Evolutionary conservation across 2,329 filamentous ascomycete genomes (phyloP).

Genomic region (Penicillium sp.): DNA sequence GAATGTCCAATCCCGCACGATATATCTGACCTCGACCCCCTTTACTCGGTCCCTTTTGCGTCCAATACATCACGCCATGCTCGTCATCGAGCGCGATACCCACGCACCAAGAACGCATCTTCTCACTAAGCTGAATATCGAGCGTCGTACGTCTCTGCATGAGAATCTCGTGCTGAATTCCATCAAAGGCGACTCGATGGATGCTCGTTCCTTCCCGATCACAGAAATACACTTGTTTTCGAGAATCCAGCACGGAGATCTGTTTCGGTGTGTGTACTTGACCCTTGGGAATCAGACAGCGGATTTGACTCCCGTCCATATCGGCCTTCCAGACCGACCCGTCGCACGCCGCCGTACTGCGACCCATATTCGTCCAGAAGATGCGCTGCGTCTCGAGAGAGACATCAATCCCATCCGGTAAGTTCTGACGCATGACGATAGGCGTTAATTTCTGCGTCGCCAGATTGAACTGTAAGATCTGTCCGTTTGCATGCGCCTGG

Average conservation of each 20-base stretch:
- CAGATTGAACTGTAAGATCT: conserved; percentile 13
- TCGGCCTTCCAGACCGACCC: conserved; percentile 43
- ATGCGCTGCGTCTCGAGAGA: conserved; percentile 30
- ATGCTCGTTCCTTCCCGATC: conserved; percentile 43
- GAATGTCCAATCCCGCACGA: conserved; percentile 41
- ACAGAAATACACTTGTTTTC: conserved; percentile 36
- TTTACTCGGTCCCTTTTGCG: conserved; percentile 54
- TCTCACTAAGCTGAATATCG: conserved; percentile 6
- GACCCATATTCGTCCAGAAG: conserved; percentile 51
- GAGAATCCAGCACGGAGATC: conserved; percentile 23
- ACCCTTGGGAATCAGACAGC: conserved; percentile 41
- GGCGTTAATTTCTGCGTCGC: conserved; percentile 12
- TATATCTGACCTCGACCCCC: conserved; percentile 49
- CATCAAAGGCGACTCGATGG: conserved; percentile 32
- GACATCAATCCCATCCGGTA: conserved; percentile 45
- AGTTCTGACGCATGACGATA: conserved; percentile 12
- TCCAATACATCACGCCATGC: conserved; percentile 52
- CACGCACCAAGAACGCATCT: conserved; percentile 49
- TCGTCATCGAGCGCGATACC: conserved; percentile 47
- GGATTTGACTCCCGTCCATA: conserved; percentile 46
- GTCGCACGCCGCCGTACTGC: conserved; percentile 31
- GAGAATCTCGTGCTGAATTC: conserved; percentile 33
- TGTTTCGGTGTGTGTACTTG: conserved; percentile 47
- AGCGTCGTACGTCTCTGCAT: conserved; percentile 27
- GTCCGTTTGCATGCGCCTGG: conserved; percentile 13